phyloP scores from a whole-genome alignment of 345 rosid species.

The Pugionium dolabratum region DNA sequence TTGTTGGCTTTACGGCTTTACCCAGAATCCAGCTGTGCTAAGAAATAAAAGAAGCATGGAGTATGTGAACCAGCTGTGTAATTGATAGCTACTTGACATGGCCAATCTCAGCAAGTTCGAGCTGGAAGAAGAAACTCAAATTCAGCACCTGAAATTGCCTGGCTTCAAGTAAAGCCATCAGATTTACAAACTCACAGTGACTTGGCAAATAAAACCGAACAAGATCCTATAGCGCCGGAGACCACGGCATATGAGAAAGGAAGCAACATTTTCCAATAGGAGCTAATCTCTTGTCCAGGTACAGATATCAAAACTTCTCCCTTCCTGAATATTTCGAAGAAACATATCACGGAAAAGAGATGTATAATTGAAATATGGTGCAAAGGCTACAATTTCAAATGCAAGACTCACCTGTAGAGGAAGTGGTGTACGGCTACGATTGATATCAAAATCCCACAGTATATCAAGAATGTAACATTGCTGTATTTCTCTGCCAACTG shows the following conservation, averaged over 20 bases:
- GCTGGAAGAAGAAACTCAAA: conserved; percentile 49
- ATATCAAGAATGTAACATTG: conserved; percentile 74
- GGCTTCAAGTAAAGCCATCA: neutral
- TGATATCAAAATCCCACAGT: conserved; percentile 70
- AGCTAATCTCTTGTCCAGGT: conserved; percentile 73
- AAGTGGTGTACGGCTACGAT: conserved; percentile 73
- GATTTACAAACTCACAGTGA: conserved; percentile 69
- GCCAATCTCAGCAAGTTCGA: conserved; percentile 92
- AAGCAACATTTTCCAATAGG: conserved; percentile 83
- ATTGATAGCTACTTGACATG: conserved; percentile 79
- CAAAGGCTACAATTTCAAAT: conserved; percentile 5
- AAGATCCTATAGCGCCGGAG: conserved; percentile 97
- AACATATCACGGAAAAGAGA: conserved; percentile 12
- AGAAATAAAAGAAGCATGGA: conserved; percentile 95
- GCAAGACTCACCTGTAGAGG: conserved; percentile 62
- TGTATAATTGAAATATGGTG: neutral
- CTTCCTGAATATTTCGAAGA: conserved; percentile 55
- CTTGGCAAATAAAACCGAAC: conserved; percentile 96
- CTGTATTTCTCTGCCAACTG: conserved; percentile 95
- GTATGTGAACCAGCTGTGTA: conserved; percentile 98
- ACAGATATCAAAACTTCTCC: conserved; percentile 71
- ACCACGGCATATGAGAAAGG: conserved; percentile 97
- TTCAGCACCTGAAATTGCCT: neutral
- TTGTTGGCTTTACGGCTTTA: conserved; percentile 42
- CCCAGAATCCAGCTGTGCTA: conserved; percentile 99